Evolutionary conservation across 805 yeast species (phyloP).

Genomic region (Zygosaccharomyces bisporus): DNA sequence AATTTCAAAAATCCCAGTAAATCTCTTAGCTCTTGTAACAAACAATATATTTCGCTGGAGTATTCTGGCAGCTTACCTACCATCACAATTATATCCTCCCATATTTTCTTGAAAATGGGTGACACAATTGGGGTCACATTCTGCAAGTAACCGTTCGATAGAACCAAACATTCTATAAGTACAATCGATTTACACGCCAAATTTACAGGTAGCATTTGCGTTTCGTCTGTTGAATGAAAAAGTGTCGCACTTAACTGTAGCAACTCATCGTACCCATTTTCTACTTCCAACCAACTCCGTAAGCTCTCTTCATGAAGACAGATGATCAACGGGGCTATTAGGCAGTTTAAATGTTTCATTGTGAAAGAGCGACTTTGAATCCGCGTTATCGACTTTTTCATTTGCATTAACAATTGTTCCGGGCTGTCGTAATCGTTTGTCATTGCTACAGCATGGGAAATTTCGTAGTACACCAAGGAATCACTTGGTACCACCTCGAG

Average conservation of each 20-base stretch:
- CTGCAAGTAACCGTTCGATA: slow-evolving; percentile 9
- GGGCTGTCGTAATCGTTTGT: slow-evolving; percentile 6
- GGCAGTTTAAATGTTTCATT: slow-evolving; percentile 26
- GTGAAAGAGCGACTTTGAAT: slow-evolving; percentile 31
- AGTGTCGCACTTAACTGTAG: slow-evolving; percentile 20
- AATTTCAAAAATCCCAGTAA: slow-evolving; percentile 14
- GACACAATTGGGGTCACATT: slow-evolving; percentile 11
- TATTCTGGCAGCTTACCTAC: slow-evolving; percentile 22
- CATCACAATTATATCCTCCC: slow-evolving; percentile 22
- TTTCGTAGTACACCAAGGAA: slow-evolving; percentile 18
- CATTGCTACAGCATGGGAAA: slow-evolving; percentile 10
- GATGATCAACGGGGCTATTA: slow-evolving; percentile 21
- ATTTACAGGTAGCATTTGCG: slow-evolving; percentile 25
- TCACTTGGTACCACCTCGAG: slow-evolving; percentile 9
- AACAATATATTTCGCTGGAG: slow-evolving; percentile 25
- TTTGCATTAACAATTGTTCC: slow-evolving; percentile 15
- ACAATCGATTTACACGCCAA: slow-evolving; percentile 29
- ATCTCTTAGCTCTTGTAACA: slow-evolving; percentile 28
- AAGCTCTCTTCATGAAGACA: slow-evolving; percentile 10
- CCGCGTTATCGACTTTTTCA: slow-evolving; percentile 23
- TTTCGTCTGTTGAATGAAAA: slow-evolving; percentile 27
- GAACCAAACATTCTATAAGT: slow-evolving; percentile 23
- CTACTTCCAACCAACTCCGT: slow-evolving; percentile 24
- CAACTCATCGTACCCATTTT: slow-evolving; percentile 25
- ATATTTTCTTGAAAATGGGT: slow-evolving; percentile 15